These are phyloP conservation scores for Akanthomyces muscarius DNA, from an alignment of 2,329 filamentous ascomycete genomes.

Conservation along the genomic window DNA sequence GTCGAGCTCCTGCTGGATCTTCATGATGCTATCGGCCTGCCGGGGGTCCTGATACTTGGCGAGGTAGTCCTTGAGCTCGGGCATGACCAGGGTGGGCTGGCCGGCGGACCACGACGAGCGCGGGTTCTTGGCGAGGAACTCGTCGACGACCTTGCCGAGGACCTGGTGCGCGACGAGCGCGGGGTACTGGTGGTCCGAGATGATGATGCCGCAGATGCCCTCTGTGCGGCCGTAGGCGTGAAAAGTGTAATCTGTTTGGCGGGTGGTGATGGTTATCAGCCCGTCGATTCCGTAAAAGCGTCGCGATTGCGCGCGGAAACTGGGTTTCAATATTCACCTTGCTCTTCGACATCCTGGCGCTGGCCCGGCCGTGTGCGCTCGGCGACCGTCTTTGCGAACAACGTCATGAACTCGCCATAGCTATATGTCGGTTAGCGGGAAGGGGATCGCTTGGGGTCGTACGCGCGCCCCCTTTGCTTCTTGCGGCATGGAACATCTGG, in stretches of 20 bases:
- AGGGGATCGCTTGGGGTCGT: not conserved
- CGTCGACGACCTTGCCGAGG: conserved; percentile 80
- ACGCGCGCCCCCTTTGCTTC: not conserved
- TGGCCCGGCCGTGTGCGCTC: conserved; percentile 78
- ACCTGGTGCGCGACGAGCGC: conserved; percentile 79
- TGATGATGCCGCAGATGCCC: conserved; percentile 72
- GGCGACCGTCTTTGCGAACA: conserved; percentile 84
- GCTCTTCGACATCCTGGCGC: conserved; percentile 80
- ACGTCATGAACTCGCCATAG: conserved; percentile 67
- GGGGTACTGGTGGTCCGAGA: conserved; percentile 72
- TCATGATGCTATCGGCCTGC: conserved; percentile 87
- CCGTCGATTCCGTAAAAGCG: not conserved
- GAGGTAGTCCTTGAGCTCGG: conserved; percentile 73
- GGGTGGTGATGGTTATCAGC: not conserved
- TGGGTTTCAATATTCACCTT: conserved; percentile 46
- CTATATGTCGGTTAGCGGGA: conserved; percentile 24
- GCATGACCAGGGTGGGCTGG: conserved; percentile 56
- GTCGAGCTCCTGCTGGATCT: conserved; percentile 94
- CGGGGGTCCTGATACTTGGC: conserved; percentile 76
- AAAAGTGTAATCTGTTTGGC: conserved; percentile 64
- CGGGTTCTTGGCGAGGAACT: conserved; percentile 76
- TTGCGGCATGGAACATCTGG: not conserved
- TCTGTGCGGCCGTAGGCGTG: conserved; percentile 74
- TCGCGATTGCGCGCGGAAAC: not conserved
- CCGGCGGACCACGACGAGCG: conserved; percentile 60